Evolutionary conservation across 2,329 filamentous ascomycete genomes (phyloP).

Genomic region (Diaporthe capsici): DNA sequence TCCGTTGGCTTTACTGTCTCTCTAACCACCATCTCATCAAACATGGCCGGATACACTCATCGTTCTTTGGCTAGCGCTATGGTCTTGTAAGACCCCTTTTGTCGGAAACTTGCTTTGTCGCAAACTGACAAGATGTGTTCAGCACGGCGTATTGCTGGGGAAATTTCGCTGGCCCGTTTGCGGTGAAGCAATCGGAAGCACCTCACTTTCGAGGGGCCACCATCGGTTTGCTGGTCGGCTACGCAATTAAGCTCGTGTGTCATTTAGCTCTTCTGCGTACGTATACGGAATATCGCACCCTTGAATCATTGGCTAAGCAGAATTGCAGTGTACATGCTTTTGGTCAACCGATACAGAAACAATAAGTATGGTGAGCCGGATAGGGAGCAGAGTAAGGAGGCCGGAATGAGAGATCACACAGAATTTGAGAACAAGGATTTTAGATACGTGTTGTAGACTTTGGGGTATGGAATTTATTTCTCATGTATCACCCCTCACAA

Average conservation of each 20-base stretch:
- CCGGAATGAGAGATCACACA: neutral
- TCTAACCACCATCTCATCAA: neutral
- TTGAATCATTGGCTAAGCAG: neutral
- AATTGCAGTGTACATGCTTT: neutral
- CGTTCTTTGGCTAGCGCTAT: neutral
- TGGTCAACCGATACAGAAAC: neutral
- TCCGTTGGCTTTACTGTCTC: neutral
- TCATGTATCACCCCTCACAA: neutral
- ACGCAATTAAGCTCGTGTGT: neutral
- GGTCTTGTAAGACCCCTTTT: neutral
- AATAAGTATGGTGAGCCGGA: neutral
- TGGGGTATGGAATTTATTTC: neutral
- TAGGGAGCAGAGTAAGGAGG: neutral
- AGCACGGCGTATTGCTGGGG: neutral
- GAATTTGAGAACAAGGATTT: neutral
- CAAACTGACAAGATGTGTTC: no score
- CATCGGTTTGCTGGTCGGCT: neutral
- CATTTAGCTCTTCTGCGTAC: neutral
- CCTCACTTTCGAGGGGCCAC: neutral
- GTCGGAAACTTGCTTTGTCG: no score
- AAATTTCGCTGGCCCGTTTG: neutral
- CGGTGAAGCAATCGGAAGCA: neutral
- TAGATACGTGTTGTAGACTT: neutral
- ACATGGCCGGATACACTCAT: neutral
- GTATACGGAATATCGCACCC: neutral